Conservation (phyloP, 2,329 filamentous ascomycete genomes). For the Colletotrichum sp. region DNA sequence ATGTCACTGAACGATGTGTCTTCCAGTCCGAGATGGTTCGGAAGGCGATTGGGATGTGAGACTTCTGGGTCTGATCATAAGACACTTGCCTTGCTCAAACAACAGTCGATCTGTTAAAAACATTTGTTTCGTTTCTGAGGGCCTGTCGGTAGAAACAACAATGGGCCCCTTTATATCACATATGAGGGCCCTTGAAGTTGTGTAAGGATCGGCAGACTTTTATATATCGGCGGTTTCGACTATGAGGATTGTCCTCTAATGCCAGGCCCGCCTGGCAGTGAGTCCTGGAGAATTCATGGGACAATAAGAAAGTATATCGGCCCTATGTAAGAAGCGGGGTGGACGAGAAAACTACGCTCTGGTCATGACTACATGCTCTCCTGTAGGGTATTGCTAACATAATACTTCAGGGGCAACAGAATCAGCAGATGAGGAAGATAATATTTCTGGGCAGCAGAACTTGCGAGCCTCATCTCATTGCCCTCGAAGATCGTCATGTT, state of each 20-base stretch:
- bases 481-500: neutral
- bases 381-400: neutral
- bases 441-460: neutral
- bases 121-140: neutral
- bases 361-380: neutral
- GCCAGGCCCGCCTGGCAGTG: no score
- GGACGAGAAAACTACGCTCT: neutral
- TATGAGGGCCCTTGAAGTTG: neutral
- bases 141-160: neutral
- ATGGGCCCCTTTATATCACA: rapidly evolving
- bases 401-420: neutral
- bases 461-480: neutral
- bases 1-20: rapidly evolving
- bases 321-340: neutral
- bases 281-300: neutral
- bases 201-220: neutral
- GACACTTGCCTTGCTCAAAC: rapidly evolving
- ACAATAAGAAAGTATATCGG: rapidly evolving
- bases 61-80: rapidly evolving
- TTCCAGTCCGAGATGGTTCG: rapidly evolving
- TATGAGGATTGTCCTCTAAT: no score
- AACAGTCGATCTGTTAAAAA: neutral
- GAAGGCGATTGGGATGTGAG: neutral
- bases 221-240: neutral
- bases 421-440: rapidly evolving